phyloP scores from a whole-genome alignment of 345 rosid genomes.

The Eucalyptus dawsonii region DNA sequence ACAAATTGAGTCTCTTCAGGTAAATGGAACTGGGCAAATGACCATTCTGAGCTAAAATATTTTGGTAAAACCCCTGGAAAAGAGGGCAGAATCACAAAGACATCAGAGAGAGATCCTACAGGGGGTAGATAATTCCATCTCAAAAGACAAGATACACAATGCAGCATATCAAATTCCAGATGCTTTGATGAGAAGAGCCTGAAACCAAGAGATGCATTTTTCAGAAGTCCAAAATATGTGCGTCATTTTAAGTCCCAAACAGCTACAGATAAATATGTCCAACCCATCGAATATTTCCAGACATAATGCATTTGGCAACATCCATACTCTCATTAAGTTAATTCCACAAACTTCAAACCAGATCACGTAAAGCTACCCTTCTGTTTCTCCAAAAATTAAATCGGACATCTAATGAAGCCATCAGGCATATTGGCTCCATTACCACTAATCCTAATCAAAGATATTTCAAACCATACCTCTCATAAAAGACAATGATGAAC shows the following conservation, averaged over 20 bases:
- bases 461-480: slow-evolving; percentile 34
- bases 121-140: neutral
- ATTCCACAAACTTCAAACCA: neutral
- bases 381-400: neutral
- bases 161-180: neutral
- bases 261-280: neutral
- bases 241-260: neutral
- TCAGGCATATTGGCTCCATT: neutral
- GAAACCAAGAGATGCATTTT: neutral
- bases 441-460: neutral
- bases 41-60: slow-evolving; percentile 98
- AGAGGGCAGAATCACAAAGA: neutral
- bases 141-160: neutral
- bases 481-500: slow-evolving; percentile 81
- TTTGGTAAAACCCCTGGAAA: slow-evolving; percentile 69
- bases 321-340: neutral
- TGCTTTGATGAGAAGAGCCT: neutral
- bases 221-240: neutral
- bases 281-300: neutral
- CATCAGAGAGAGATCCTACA: neutral
- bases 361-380: neutral
- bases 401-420: neutral
- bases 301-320: neutral
- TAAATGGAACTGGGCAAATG: slow-evolving; percentile 80
- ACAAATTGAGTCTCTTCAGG: slow-evolving; percentile 62